Evolutionary conservation across 345 rosid genomes (phyloP).

Genomic region (Citrus reticulata): DNA sequence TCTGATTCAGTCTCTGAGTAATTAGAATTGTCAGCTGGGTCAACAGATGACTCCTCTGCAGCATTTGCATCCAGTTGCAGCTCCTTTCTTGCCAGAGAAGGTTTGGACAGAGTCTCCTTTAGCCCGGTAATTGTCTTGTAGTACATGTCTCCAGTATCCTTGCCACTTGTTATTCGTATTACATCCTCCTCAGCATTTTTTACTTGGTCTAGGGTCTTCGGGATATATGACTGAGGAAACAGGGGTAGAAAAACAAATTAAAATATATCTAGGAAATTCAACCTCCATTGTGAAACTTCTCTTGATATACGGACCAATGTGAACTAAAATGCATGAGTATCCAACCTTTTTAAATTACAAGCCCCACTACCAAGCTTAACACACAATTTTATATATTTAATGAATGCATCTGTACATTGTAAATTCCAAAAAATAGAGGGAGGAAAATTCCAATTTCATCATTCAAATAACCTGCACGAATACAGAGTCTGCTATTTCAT

Average conservation of each 20-base stretch:
- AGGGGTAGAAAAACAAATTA: conserved; percentile 1
- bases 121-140: conserved; percentile 85
- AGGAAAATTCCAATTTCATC: background rate
- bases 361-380: background rate
- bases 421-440: background rate
- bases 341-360: background rate
- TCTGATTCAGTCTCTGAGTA: conserved; percentile 17
- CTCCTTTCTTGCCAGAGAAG: conserved; percentile 11
- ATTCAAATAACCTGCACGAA: conserved; percentile 70
- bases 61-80: conserved; percentile 18
- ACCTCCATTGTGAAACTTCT: background rate
- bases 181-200: conserved; percentile 78
- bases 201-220: conserved; percentile 76
- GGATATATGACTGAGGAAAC: conserved; percentile 62
- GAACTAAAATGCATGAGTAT: background rate
- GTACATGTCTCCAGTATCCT: conserved; percentile 70
- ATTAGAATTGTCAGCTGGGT: conserved; percentile 1
- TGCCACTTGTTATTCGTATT: conserved; percentile 63
- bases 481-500: conserved; percentile 90
- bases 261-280: background rate
- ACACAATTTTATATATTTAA: background rate
- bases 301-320: background rate
- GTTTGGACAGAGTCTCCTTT: conserved; percentile 55
- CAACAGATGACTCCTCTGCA: conserved; percentile 15
- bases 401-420: background rate